A percentile compares a stretch with the other conserved stretches of the same genome.
These are phyloP conservation scores for Miscanthus lutarioriparius DNA, from an alignment of 176 grass and related monocot genomes.

Conservation along the genomic window DNA sequence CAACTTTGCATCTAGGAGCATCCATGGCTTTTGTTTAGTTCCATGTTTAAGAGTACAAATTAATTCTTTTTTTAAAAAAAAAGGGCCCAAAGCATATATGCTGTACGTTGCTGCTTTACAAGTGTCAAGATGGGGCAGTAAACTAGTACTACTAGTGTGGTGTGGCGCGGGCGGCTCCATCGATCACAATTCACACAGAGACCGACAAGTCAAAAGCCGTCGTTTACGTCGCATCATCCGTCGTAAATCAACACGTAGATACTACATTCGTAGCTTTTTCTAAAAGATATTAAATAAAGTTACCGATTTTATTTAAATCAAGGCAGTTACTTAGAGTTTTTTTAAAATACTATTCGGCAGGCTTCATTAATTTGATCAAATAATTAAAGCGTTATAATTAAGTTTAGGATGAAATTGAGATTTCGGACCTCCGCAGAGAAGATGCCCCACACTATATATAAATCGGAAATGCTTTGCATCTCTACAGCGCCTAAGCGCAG, in stretches of 20 bases:
- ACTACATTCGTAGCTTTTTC: too few species aligned
- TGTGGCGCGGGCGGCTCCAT: background rate
- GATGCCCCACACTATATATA: too few species aligned
- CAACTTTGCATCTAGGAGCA: slow-evolving; percentile 26
- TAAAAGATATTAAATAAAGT: background rate
- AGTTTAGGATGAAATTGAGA: too few species aligned
- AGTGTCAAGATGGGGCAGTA: background rate
- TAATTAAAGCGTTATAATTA: too few species aligned
- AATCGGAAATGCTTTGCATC: too few species aligned
- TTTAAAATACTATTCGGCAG: too few species aligned
- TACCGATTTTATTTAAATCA: background rate
- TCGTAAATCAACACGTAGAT: background rate
- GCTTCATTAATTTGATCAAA: too few species aligned
- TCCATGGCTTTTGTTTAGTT: slow-evolving; percentile 3
- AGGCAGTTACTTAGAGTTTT: background rate
- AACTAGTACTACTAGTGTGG: background rate
- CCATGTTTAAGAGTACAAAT: background rate
- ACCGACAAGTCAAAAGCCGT: background rate
- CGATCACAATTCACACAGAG: background rate
- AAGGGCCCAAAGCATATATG: background rate
- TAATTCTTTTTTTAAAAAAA: background rate
- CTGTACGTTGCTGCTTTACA: background rate
- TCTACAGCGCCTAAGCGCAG: too few species aligned
- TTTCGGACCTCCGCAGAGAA: too few species aligned
- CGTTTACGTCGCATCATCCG: background rate